These are phyloP conservation scores for Arachis hypogaea DNA, from an alignment of 306 rosid genomes.

Conservation along the genomic window DNA sequence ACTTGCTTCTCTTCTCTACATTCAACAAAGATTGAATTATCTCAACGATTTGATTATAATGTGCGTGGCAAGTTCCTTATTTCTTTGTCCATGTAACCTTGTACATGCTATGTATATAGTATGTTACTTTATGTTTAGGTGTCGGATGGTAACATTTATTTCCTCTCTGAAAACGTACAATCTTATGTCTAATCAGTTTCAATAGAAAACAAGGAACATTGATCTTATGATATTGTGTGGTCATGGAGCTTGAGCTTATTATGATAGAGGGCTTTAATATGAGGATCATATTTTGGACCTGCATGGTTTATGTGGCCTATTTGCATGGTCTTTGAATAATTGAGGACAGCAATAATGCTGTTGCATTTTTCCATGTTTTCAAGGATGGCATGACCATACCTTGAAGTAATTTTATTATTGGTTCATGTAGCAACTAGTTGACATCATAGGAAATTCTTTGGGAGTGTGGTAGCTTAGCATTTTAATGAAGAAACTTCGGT, in stretches of 20 bases:
- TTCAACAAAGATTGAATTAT: constrained; percentile 26
- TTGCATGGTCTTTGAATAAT: no score
- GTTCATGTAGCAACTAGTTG: neutral
- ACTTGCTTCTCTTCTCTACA: constrained; percentile 6
- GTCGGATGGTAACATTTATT: neutral
- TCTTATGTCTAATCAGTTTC: neutral
- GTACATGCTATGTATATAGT: neutral
- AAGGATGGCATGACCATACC: no score
- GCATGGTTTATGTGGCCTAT: no score
- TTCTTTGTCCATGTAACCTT: neutral
- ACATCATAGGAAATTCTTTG: neutral
- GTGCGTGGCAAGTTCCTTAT: no score
- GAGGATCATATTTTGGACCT: no score
- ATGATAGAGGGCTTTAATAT: no score
- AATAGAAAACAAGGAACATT: no score
- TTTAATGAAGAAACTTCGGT: neutral
- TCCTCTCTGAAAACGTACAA: neutral
- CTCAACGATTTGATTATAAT: neutral
- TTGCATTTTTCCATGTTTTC: no score
- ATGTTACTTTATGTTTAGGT: neutral
- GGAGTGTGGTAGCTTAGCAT: constrained; percentile 3
- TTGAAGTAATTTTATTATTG: no score
- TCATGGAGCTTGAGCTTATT: neutral
- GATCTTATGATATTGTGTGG: no score
- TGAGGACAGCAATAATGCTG: neutral